Percentiles rank a stretch among this genome's conserved stretches.
Conservation (phyloP, 148 eudicot species). For the Tetragonia tetragonoides region DNA sequence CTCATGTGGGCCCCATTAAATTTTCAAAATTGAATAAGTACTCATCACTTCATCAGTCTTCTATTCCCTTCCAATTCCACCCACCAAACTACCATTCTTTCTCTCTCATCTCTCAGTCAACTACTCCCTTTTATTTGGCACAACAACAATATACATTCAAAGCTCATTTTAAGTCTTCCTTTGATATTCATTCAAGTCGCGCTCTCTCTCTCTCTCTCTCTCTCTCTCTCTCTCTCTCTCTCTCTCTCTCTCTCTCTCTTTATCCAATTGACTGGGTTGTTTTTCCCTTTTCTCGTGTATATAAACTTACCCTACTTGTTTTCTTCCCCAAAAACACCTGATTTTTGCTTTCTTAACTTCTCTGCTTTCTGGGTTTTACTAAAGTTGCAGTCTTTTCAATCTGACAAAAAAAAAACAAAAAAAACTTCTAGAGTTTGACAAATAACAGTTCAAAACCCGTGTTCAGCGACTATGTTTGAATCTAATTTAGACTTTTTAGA, state of each 20-base stretch:
- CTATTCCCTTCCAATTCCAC: too few relatives aligned
- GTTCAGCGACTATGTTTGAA: conserved; percentile 10
- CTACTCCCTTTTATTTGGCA: too few relatives aligned
- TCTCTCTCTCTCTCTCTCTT: neutral
- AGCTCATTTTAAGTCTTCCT: too few relatives aligned
- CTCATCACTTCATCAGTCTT: too few relatives aligned
- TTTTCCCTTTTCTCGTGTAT: neutral
- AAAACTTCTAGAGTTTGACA: conserved; percentile 3
- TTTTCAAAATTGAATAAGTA: too few relatives aligned
- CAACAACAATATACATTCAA: too few relatives aligned
- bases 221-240: neutral
- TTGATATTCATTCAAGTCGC: too few relatives aligned
- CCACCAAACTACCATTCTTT: too few relatives aligned
- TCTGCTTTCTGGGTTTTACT: neutral
- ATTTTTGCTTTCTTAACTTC: neutral
- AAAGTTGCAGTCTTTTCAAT: neutral
- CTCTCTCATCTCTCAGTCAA: too few relatives aligned
- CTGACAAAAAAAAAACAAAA: neutral
- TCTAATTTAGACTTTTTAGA: neutral
- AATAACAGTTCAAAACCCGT: neutral
- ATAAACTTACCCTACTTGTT: neutral
- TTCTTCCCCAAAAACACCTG: neutral
- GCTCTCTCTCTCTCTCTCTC: neutral
- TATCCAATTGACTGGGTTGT: neutral
- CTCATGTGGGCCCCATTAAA: too few relatives aligned